Evolutionary conservation across 1,284 basidiomycete species (phyloP), one percentile per base, ranked within the genome.

Genomic region (Heterobasidion occidentale): DNA sequence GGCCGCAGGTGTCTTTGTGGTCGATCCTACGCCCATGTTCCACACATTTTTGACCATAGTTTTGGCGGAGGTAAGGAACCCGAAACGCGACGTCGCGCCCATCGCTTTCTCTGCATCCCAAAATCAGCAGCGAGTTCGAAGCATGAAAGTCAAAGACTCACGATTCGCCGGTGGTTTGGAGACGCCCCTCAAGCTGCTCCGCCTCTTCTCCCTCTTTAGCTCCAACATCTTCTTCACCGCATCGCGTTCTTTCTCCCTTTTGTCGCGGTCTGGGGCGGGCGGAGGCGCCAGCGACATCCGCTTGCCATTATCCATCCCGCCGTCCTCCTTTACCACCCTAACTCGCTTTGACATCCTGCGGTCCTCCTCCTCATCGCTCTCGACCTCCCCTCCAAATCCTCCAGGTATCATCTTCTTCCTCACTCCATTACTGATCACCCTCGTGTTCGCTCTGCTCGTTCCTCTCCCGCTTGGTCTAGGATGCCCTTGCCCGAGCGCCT

Each of bases 131-230:
- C 8, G 4, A 6, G 6, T 11, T 9, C 33, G 27, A 8, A 46
- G 34, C 46, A 5, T 7, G 48, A 14, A 7, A 38, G 9, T 15
- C 20, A 53, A 35, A 50, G 15, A 65, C 69, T 58, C 45, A 71
- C 70, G 49, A 36, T 48, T 48, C 14, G 27, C 58, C 45, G 62
- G 60, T 7, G 14, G 76, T 74, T 56, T 80, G 70, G 61, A 76
- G 75, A 80, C 79, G 83, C 8, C 85, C 69, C 8, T 84, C 80
- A 9, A 56, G 62, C 85, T 87, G 61, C 88, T 90, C 63, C 85
- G 73, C 60, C 88, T 73, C 63, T 78, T 75, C 19, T 83, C 82
- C 59, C 80, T 82, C 62, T 77, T 84, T 12, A 75, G 69, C 55
- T 88, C 84, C 5, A 90, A 70, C 67, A 79, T 82, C 59, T 79